Conservation (phyloP, 805 yeast genomes). For the Naumovozyma castellii region DNA sequence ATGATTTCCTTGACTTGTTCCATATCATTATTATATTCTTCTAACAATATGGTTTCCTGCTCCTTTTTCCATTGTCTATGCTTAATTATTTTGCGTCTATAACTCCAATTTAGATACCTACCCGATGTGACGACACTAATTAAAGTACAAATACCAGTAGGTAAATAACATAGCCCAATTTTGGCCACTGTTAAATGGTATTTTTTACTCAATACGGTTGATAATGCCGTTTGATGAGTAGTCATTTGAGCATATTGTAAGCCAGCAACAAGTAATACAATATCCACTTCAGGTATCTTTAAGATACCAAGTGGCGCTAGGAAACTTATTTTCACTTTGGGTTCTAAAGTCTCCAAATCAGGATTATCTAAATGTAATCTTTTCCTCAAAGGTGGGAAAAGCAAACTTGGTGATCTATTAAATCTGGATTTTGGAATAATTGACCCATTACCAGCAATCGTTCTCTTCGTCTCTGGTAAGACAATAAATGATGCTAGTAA, state of each 20-base stretch:
- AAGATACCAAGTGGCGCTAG: constrained; percentile 38
- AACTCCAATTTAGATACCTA: constrained; percentile 40
- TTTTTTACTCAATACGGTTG: constrained; percentile 41
- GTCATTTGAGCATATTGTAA: constrained; percentile 64
- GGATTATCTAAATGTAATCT: constrained; percentile 26
- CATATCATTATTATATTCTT: constrained; percentile 14
- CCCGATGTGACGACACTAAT: constrained; percentile 55
- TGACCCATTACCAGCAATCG: constrained; percentile 68
- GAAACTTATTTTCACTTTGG: constrained; percentile 18
- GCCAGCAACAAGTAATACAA: constrained; percentile 48
- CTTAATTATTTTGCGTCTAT: constrained; percentile 17
- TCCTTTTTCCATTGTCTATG: constrained; percentile 18
- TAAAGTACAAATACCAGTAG: constrained; percentile 62
- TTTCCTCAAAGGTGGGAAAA: constrained; percentile 12
- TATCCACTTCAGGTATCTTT: constrained; percentile 35
- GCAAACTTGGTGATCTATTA: constrained; percentile 39
- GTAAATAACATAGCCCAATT: constrained; percentile 64
- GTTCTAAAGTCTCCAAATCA: constrained; percentile 25
- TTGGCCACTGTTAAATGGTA: constrained; percentile 46
- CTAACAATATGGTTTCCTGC: constrained; percentile 10
- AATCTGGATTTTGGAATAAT: constrained; percentile 38
- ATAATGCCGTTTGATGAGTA: constrained; percentile 53
- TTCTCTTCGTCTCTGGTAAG: constrained; percentile 70
- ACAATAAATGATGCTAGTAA: constrained; percentile 28
- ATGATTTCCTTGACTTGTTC: constrained; percentile 14